A percentile compares a stretch with the other conserved stretches of the same genome.
Conservation (phyloP, 805 yeast genomes). For the Candida andamanensis region DNA sequence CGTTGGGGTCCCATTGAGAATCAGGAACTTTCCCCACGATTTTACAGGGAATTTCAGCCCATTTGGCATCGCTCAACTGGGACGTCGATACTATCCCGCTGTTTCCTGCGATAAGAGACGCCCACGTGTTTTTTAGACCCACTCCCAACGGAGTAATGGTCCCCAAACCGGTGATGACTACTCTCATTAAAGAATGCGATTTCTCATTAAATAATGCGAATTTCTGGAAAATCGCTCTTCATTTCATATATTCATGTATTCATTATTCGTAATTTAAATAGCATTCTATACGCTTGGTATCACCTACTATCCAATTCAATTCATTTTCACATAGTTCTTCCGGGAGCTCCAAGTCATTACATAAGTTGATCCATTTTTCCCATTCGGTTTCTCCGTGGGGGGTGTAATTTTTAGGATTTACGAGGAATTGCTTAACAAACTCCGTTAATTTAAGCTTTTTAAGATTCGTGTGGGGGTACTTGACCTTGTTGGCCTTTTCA, state of each 20-base stretch:
- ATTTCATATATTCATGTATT: no score
- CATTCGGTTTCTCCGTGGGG: conserved; percentile 11
- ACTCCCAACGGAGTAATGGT: conserved; percentile 82
- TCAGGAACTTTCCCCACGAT: conserved; percentile 76
- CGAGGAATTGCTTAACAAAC: conserved; percentile 12
- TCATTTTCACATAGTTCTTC: conserved; percentile 19
- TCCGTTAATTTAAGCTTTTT: conserved; percentile 23
- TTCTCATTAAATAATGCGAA: neutral
- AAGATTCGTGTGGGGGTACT: conserved; percentile 18
- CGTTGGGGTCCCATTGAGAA: conserved; percentile 48
- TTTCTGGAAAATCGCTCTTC: no score
- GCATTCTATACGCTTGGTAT: conserved; percentile 29
- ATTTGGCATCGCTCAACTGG: conserved; percentile 34
- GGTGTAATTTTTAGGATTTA: neutral
- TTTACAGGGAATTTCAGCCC: conserved; percentile 56
- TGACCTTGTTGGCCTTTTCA: conserved; percentile 22
- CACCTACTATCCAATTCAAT: conserved; percentile 36
- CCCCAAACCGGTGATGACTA: conserved; percentile 91
- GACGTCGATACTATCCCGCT: conserved; percentile 60
- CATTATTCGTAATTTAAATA: conserved; percentile 16
- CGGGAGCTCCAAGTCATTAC: conserved; percentile 19
- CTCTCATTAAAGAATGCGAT: conserved; percentile 39
- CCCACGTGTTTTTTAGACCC: conserved; percentile 54
- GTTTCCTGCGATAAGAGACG: conserved; percentile 41
- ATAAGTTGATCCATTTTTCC: conserved; percentile 26